Base-by-base conservation (phyloP, 768 basidiomycete genomes). In the Leccinum variicolor region DNA sequence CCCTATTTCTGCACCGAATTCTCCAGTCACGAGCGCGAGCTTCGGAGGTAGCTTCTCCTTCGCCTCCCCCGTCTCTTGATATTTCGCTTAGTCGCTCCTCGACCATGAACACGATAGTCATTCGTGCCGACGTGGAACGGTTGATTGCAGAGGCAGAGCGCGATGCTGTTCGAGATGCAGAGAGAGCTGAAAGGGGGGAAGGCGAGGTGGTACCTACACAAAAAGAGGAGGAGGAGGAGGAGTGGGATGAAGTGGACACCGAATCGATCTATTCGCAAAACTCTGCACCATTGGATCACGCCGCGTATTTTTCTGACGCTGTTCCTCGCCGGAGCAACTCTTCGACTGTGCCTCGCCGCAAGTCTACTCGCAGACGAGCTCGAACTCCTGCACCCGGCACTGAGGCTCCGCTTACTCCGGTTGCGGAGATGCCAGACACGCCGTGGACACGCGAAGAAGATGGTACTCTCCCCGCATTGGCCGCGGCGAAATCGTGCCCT, bases 211-310 rank as follows among this genome's bases (percentile, higher is more conserved):
- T 43, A 4, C 19, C 41, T 2, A 19, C 10, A 43, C 41, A n/a
- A 43, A 19, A 41, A 5, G 26, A 13, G n/a, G n/a, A 6, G 0
- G 43, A 29, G 10, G 62, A 56, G 9, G 59, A 33, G 0, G 56
- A 49, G 11, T 57, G 29, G 56, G 55, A 26, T 2, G 53, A 53
- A 6, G 29, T 10, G 19, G 46, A 57, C n/a, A n/a, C 53, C 0
- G 57, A 36, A 10, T 73, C 70, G 0, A 14, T 48, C 6, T 70
- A 70, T 50, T 70, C 71, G 4, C 69, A 71, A 53, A 31, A 15
- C 6, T 71, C 71, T 43, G 69, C 67, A 13, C 36, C 53, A 1
- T 1, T 60, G 4, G 64, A 69, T 19, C 64, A 69, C 23, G 13
- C 54, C 4, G 15, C 23, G 2, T 55, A 48, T 10, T 28, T 60